phyloP scores from a whole-genome alignment of 2,329 filamentous ascomycete species.

The Hymenoscyphus scutula region DNA sequence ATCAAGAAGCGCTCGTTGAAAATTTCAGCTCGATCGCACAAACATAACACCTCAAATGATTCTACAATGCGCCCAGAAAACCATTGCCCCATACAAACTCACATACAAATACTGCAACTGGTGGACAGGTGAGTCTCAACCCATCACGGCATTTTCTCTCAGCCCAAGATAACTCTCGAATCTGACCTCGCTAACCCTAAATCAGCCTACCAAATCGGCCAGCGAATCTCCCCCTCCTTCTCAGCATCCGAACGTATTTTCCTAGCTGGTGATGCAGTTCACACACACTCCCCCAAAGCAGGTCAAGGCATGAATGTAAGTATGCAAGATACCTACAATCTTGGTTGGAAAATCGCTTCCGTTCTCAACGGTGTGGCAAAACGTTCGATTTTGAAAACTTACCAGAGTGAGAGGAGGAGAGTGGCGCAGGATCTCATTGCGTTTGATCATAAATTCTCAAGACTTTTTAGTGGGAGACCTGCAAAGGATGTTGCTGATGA shows the following conservation, averaged over 20 bases:
- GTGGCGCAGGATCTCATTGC: slow-evolving; percentile 66
- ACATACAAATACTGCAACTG: slow-evolving; percentile 61
- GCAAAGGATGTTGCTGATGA: slow-evolving; percentile 43
- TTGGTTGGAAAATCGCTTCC: slow-evolving; percentile 55
- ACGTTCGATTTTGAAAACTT: slow-evolving; percentile 56
- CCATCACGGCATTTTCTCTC: too few relatives aligned
- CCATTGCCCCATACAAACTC: slow-evolving; percentile 65
- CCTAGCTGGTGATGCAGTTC: slow-evolving; percentile 44
- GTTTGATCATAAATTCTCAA: slow-evolving; percentile 58
- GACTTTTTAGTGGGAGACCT: slow-evolving; percentile 56
- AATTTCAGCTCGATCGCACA: slow-evolving; percentile 50
- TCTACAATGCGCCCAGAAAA: slow-evolving; percentile 60
- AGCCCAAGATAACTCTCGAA: too few relatives aligned
- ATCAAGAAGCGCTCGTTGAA: background rate
- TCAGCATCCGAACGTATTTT: slow-evolving; percentile 49
- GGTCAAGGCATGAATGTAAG: slow-evolving; percentile 60
- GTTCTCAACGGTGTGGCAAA: slow-evolving; percentile 37
- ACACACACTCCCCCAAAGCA: slow-evolving; percentile 62
- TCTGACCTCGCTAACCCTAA: too few relatives aligned
- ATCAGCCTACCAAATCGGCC: slow-evolving; percentile 57
- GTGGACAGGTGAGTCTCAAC: too few relatives aligned
- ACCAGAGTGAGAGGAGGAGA: slow-evolving; percentile 58
- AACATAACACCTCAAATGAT: slow-evolving; percentile 62
- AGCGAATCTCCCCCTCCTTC: slow-evolving; percentile 55
- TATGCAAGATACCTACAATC: slow-evolving; percentile 60